Conservation (phyloP, 139 green algal genomes). For the Volvox reticuliferus region DNA sequence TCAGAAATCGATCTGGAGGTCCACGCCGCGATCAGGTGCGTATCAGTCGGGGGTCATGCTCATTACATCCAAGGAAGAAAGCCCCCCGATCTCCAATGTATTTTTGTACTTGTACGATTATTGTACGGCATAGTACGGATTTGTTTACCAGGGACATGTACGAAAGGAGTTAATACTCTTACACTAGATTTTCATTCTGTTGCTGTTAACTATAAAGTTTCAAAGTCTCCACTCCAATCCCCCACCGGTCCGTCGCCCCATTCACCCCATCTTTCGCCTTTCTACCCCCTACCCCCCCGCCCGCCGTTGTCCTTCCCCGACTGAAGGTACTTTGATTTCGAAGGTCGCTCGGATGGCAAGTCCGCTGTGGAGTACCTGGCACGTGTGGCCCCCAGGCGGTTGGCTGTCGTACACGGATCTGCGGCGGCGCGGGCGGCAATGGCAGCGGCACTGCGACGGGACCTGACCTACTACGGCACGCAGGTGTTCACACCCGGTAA, state of each 20-base stretch:
- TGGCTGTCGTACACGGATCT: conserved; percentile 70
- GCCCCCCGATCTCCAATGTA: no score
- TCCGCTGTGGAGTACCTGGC: conserved; percentile 74
- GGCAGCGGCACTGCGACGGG: conserved; percentile 1
- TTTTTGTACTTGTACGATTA: background rate
- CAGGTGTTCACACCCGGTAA: conserved; percentile 31
- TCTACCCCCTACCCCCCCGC: no score
- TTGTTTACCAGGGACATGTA: no score
- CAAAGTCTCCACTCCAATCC: no score
- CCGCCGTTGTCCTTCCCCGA: no score
- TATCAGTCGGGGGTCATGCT: no score
- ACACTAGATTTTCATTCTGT: no score
- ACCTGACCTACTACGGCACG: conserved; percentile 57
- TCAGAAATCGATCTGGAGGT: conserved; percentile 58
- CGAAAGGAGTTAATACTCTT: no score
- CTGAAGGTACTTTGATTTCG: conserved; percentile 71
- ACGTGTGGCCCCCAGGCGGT: conserved; percentile 71
- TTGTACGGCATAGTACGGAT: background rate
- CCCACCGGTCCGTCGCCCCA: no score
- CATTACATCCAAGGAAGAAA: no score
- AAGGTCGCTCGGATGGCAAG: conserved; percentile 71
- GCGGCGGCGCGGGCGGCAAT: conserved; percentile 23
- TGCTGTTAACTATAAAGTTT: no score
- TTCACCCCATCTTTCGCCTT: no score
- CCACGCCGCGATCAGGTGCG: conserved; percentile 65